Evolutionary conservation across 352 stramenopile species (phyloP), one percentile per base, ranked within the genome.

Genomic region (Phytophthora crassamura): DNA sequence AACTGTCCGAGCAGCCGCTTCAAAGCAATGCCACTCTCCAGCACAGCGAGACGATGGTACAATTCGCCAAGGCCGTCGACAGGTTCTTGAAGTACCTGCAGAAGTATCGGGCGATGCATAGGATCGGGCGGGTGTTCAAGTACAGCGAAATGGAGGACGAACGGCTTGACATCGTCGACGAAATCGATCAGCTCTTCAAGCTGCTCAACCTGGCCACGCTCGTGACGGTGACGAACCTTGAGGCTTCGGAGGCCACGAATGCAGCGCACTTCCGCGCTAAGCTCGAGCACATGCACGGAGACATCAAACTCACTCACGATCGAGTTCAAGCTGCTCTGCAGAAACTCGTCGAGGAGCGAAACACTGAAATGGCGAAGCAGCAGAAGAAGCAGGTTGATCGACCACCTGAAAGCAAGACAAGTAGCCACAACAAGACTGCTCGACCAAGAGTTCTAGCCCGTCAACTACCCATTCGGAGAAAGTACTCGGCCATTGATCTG

Each of bases 181-280:
- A 74, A 12, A 62, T 77, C n/a, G 69, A 77, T 34, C 59, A 57
- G 30, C 16, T 74, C 9, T 67, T 77, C 25, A 54, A 50, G 38
- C 33, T 77, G 36, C 57, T 77, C 2, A 61, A 63, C 25, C 18
- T 77, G 1, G 40, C 59, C 20, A 64, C 56, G 3, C 49, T 46
- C 3, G 59, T 43, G 7, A 47, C 43, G 3, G 62, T 77, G 28
- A 74, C 70, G 45, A 41, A 77, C 20, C 36, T 40, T 8, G 18
- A 35, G 25, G 30, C 54, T 5, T 14, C 25, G 15, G 35, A 60
- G 4, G 18, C 53, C 16, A 49, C 11, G 3, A 72, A 69, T 36
- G 55, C 47, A 7, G 35, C 10, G 2, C 22, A 39, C 0, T 34
- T 78, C 1, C 38, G 75, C 11, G 32, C 20, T 16, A 66, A 73